These are phyloP conservation scores for Aspergillus fumigatiaffinis DNA, from an alignment of 2,329 filamentous ascomycete genomes.

Conservation along the genomic window DNA sequence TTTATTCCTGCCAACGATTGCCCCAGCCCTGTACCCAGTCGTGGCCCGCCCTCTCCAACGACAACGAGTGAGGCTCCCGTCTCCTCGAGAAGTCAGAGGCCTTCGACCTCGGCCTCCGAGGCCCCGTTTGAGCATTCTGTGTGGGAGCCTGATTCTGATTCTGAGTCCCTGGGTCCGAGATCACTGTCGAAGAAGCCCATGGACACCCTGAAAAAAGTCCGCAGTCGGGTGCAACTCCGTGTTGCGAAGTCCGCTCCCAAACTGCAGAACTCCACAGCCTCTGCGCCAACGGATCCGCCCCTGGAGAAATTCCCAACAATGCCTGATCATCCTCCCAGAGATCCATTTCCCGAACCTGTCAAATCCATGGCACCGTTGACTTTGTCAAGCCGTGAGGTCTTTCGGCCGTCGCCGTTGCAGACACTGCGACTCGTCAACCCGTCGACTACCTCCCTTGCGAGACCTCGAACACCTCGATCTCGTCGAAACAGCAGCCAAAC, in stretches of 20 bases:
- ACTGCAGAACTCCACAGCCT: constrained; percentile 23
- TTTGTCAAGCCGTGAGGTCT: constrained; percentile 22
- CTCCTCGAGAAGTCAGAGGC: constrained; percentile 25
- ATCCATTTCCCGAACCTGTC: constrained; percentile 14
- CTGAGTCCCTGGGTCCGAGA: constrained; percentile 30
- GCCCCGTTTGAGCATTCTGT: constrained; percentile 35
- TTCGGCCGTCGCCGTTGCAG: constrained; percentile 23
- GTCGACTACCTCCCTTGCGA: constrained; percentile 32
- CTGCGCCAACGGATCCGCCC: constrained; percentile 13
- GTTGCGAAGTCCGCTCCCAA: constrained; percentile 35
- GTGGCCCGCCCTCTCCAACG: constrained; percentile 26
- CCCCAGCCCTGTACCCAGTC: constrained; percentile 35
- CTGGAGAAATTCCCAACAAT: constrained; percentile 29
- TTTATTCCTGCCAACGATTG: constrained; percentile 38
- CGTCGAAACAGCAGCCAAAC: constrained; percentile 20
- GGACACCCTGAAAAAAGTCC: constrained; percentile 38
- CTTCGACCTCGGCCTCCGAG: constrained; percentile 33
- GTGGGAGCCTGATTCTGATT: constrained; percentile 40
- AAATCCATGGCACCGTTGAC: constrained; percentile 13
- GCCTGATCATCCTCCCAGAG: constrained; percentile 20
- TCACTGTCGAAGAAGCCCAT: constrained; percentile 36
- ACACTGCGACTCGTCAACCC: constrained; percentile 35
- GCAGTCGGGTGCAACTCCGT: constrained; percentile 37
- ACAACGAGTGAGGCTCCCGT: constrained; percentile 27
- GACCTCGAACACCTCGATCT: constrained; percentile 19